Conservation (phyloP, 768 basidiomycete genomes). For the Podaxis sp. region DNA sequence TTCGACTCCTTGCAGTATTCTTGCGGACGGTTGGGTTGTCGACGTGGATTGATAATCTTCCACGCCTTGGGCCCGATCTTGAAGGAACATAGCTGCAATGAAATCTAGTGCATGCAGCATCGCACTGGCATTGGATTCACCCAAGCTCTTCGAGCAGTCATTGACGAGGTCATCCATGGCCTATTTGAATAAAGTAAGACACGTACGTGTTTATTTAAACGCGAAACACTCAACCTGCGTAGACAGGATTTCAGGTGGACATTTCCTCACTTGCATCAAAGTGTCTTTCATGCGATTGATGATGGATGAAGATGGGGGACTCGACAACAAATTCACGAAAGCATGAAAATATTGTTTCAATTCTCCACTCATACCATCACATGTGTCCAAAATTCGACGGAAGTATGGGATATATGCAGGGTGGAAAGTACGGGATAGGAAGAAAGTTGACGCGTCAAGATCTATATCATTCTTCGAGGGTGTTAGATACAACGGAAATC, state of each 20-base stretch:
- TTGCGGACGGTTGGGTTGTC: not conserved
- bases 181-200: conserved; percentile 10
- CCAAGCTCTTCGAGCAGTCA: not conserved
- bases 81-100: conserved; percentile 36
- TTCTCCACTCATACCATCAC: conserved; percentile 8
- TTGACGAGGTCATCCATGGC: conserved; percentile 9
- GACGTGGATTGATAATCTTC: not conserved
- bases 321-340: conserved; percentile 19
- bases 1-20: not conserved
- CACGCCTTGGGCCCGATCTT: conserved; percentile 24
- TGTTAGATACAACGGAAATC: conserved; percentile 31
- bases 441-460: conserved; percentile 25
- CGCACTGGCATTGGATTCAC: not conserved
- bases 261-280: not conserved
- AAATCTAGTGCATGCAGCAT: conserved; percentile 42
- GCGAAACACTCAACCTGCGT: conserved; percentile 9
- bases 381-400: conserved; percentile 25
- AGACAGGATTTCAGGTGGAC: conserved; percentile 5
- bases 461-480: conserved; percentile 15
- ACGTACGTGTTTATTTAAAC: conserved; percentile 2
- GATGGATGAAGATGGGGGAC: conserved; percentile 17
- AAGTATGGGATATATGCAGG: conserved; percentile 30
- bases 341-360: conserved; percentile 13
- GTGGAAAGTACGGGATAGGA: conserved; percentile 34
- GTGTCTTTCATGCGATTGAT: not conserved